Evolutionary conservation across 2,329 filamentous ascomycete species (phyloP).

Genomic region (Claviceps purpurea): DNA sequence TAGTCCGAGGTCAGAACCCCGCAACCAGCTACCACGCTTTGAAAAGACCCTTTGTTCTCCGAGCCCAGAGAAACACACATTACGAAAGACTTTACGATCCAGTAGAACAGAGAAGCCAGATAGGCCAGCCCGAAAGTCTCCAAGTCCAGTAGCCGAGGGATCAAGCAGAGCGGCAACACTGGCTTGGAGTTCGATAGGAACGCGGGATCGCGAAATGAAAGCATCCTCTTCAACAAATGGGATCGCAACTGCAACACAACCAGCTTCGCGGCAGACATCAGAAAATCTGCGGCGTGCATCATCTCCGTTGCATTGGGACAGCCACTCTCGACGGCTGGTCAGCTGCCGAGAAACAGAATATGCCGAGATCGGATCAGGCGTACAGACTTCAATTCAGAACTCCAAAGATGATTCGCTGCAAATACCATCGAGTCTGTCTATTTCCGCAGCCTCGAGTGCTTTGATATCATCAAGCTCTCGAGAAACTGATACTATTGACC

Average conservation of each 20-base stretch:
- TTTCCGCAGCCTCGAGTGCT: slow-evolving; percentile 44
- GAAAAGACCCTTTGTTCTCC: slow-evolving; percentile 32
- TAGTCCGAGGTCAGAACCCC: slow-evolving; percentile 18
- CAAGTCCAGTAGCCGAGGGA: slow-evolving; percentile 33
- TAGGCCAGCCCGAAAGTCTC: slow-evolving; percentile 26
- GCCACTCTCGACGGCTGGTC: slow-evolving; percentile 38
- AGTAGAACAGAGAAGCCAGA: slow-evolving; percentile 30
- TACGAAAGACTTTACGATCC: slow-evolving; percentile 47
- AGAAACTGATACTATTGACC: slow-evolving; percentile 11
- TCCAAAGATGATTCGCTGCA: slow-evolving; percentile 26
- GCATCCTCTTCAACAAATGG: slow-evolving; percentile 12
- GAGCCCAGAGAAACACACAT: slow-evolving; percentile 47
- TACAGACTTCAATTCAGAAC: slow-evolving; percentile 19
- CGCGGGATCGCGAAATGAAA: slow-evolving; percentile 22
- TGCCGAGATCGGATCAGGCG: slow-evolving; percentile 13
- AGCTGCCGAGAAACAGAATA: slow-evolving; percentile 21
- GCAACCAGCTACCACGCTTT: slow-evolving; percentile 18
- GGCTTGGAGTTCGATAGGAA: slow-evolving; percentile 41
- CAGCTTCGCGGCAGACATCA: slow-evolving; percentile 13
- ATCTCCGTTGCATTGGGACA: slow-evolving; percentile 37
- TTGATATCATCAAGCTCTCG: slow-evolving; percentile 23
- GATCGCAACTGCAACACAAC: slow-evolving; percentile 9
- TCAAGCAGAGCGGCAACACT: slow-evolving; percentile 51
- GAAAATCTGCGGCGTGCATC: slow-evolving; percentile 21
- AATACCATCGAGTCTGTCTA: slow-evolving; percentile 33